A percentile compares a stretch with the other conserved stretches of the same genome.
Evolutionary conservation across 495 filamentous ascomycete species (phyloP).

Genomic region (Evernia prunastri): DNA sequence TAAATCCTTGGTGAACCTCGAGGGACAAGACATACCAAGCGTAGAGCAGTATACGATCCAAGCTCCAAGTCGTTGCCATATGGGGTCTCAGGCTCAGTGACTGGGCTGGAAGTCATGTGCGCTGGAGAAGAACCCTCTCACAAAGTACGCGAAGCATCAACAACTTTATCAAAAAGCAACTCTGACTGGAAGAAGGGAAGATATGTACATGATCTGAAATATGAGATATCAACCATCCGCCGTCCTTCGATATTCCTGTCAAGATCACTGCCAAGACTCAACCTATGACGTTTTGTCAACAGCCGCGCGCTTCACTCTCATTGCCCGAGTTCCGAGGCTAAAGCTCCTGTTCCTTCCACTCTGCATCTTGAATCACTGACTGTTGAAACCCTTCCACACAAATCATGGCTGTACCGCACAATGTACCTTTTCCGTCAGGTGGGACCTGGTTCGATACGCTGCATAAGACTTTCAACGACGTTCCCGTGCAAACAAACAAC

Average conservation of each 20-base stretch:
- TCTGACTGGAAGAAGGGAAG: background rate
- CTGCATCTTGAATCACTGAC: background rate
- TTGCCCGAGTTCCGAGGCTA: background rate
- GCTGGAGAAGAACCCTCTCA: background rate
- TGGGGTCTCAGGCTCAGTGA: slow-evolving; percentile 1
- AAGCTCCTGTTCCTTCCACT: background rate
- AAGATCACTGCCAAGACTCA: slow-evolving; percentile 5
- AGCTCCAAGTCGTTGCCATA: slow-evolving; percentile 26
- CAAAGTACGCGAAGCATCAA: background rate
- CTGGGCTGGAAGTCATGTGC: slow-evolving; percentile 17
- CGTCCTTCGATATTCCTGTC: too few relatives aligned
- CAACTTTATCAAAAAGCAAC: background rate
- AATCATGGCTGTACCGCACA: slow-evolving; percentile 24
- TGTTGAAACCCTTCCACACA: background rate
- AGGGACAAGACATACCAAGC: slow-evolving; percentile 39
- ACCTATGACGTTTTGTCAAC: slow-evolving; percentile 4
- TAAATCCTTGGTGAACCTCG: background rate
- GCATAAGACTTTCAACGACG: slow-evolving; percentile 74
- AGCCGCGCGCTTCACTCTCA: slow-evolving; percentile 19
- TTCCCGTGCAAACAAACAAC: slow-evolving; percentile 63
- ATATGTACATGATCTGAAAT: background rate
- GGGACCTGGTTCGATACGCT: slow-evolving; percentile 79
- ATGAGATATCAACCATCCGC: too few relatives aligned
- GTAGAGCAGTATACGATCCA: slow-evolving; percentile 48
- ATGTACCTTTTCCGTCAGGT: slow-evolving; percentile 45